These are phyloP conservation scores for Drechslerella dactyloides DNA, from an alignment of 2,329 filamentous ascomycete species.

Conservation along the genomic window DNA sequence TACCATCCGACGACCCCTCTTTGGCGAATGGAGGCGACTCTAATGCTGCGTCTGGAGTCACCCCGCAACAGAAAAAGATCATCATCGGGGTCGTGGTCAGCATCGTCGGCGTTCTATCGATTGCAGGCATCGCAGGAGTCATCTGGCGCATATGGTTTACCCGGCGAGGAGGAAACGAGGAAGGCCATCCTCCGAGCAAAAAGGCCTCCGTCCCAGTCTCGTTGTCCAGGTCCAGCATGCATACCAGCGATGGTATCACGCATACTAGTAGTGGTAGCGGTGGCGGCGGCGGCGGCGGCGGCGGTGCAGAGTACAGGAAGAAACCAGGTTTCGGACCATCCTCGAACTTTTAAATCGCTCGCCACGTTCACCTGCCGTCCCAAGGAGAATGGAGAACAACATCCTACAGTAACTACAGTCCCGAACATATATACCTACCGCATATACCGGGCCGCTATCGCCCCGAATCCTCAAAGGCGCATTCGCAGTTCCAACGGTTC, in stretches of 20 bases:
- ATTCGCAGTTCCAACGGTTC: too few relatives aligned
- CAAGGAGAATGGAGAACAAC: neutral
- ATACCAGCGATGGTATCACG: slow-evolving; percentile 17
- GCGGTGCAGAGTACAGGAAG: slow-evolving; percentile 26
- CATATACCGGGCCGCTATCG: too few relatives aligned
- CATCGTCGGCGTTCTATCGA: slow-evolving; percentile 34
- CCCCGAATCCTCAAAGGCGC: too few relatives aligned
- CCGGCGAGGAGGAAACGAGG: slow-evolving; percentile 31
- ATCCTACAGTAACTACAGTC: neutral
- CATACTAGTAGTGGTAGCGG: slow-evolving; percentile 2
- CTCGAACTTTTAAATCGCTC: slow-evolving; percentile 31
- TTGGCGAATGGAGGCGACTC: slow-evolving; percentile 41
- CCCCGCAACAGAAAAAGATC: slow-evolving; percentile 44
- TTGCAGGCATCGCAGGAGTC: slow-evolving; percentile 39
- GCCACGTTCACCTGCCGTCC: neutral
- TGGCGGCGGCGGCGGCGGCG: too few relatives aligned
- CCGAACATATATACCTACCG: slow-evolving; percentile 1
- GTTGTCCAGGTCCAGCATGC: slow-evolving; percentile 18
- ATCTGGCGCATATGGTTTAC: slow-evolving; percentile 49
- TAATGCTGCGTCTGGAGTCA: slow-evolving; percentile 35
- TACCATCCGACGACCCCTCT: slow-evolving; percentile 40
- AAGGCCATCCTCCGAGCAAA: slow-evolving; percentile 2
- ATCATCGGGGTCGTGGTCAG: slow-evolving; percentile 49
- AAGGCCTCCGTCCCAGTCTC: slow-evolving; percentile 1
- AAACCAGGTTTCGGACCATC: slow-evolving; percentile 26